Conservation (phyloP, 352 stramenopile genomes). For the Thalassiosira livingstoniorum region DNA sequence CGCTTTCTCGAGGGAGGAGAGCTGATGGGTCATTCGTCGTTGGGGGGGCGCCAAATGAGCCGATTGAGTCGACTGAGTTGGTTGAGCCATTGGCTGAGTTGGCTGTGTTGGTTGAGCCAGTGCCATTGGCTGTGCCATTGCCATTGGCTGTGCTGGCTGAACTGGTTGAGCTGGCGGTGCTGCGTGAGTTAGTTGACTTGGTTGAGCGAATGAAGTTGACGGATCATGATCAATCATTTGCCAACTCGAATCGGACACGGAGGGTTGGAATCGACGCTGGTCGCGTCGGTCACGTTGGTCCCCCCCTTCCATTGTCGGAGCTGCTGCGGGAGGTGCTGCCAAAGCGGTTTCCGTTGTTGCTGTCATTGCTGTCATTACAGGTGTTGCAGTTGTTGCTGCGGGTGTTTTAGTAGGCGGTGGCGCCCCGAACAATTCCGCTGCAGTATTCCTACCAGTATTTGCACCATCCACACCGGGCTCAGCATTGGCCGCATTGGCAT, state of each 20-base stretch:
- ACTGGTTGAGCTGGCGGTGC: no score
- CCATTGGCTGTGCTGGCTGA: no score
- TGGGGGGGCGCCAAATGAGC: not conserved
- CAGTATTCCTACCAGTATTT: not conserved
- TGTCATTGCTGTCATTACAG: not conserved
- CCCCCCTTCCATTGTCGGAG: no score
- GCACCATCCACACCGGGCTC: not conserved
- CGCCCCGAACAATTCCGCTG: conserved; percentile 9
- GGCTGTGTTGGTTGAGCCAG: no score
- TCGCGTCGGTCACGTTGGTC: not conserved
- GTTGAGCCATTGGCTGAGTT: no score
- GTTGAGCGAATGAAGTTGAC: not conserved
- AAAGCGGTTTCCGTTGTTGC: not conserved
- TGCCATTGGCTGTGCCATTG: no score
- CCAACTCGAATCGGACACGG: not conserved
- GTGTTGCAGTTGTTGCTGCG: not conserved
- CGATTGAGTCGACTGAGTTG: not conserved
- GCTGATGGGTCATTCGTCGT: not conserved
- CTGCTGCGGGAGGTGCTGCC: not conserved
- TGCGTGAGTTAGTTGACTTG: no score
- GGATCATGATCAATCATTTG: not conserved
- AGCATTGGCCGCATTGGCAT: not conserved
- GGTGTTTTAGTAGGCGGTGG: not conserved
- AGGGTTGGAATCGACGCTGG: no score
- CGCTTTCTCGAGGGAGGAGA: not conserved